phyloP scores from a whole-genome alignment of 345 rosid species.

The Anacardium occidentale region DNA sequence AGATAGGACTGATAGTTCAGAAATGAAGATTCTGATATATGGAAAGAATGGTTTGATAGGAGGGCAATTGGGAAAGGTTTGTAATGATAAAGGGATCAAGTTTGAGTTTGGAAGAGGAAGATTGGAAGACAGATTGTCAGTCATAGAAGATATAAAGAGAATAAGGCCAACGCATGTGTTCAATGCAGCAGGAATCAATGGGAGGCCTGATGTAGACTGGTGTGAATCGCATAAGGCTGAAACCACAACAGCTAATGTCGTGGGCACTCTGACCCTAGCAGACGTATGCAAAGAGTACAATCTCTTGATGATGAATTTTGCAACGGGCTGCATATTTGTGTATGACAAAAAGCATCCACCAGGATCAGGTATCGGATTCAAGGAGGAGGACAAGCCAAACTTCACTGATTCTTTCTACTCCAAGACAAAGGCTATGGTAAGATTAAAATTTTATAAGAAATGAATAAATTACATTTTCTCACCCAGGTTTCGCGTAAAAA shows the following conservation, averaged over 20 bases:
- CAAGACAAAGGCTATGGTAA: constrained; percentile 64
- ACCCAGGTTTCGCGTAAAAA: too few species aligned
- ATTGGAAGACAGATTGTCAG: constrained; percentile 47
- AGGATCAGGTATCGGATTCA: constrained; percentile 57
- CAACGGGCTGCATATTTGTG: constrained; percentile 60
- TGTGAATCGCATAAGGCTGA: constrained; percentile 56
- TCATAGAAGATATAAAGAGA: constrained; percentile 39
- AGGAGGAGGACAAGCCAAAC: constrained; percentile 55
- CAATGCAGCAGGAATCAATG: constrained; percentile 60
- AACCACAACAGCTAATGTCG: constrained; percentile 47
- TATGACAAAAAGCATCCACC: constrained; percentile 46
- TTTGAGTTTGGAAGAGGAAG: constrained; percentile 57
- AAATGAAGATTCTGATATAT: constrained; percentile 48
- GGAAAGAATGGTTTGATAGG: constrained; percentile 69
- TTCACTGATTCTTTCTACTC: constrained; percentile 56
- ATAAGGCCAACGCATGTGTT: constrained; percentile 53
- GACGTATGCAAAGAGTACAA: constrained; percentile 47
- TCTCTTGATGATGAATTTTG: constrained; percentile 54
- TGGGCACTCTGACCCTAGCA: constrained; percentile 51
- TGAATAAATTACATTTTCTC: too few species aligned
- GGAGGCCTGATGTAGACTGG: constrained; percentile 65
- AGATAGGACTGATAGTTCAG: constrained; percentile 12
- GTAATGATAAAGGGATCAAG: constrained; percentile 36
- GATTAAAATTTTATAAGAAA: not conserved
- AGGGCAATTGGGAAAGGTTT: constrained; percentile 48